Evolutionary conservation across 1,284 basidiomycete species (phyloP).

Genomic region (Tilletia caries): DNA sequence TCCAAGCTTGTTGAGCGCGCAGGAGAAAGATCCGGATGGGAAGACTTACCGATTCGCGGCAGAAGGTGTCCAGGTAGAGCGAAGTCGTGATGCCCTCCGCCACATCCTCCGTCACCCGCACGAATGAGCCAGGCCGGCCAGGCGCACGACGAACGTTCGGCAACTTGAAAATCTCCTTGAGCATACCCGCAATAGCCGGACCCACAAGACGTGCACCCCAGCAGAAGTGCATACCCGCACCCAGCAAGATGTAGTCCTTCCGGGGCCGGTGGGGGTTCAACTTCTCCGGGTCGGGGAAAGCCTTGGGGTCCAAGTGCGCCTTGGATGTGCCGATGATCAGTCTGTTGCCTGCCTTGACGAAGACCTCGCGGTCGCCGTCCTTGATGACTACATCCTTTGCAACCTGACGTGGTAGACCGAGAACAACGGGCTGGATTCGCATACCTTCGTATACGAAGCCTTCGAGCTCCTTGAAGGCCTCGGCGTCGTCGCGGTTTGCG

Average conservation of each 20-base stretch:
- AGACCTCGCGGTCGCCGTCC: slow-evolving; percentile 22
- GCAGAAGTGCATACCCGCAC: slow-evolving; percentile 62
- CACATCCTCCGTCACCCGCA: slow-evolving; percentile 20
- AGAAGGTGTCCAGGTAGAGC: slow-evolving; percentile 5
- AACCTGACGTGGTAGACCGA: slow-evolving; percentile 23
- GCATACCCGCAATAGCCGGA: slow-evolving; percentile 57
- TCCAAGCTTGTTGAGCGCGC: background rate
- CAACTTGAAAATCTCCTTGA: slow-evolving; percentile 60
- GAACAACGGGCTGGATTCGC: slow-evolving; percentile 22
- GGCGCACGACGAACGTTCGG: slow-evolving; percentile 61
- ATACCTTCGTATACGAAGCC: slow-evolving; percentile 27
- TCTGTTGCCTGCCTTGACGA: slow-evolving; percentile 34
- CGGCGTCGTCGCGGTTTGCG: slow-evolving; percentile 14
- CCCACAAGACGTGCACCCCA: slow-evolving; percentile 15
- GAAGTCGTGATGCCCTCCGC: slow-evolving; percentile 1
- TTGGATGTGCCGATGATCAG: slow-evolving; percentile 27
- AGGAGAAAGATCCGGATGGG: background rate
- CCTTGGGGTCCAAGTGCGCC: slow-evolving; percentile 55
- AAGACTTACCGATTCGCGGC: slow-evolving; percentile 5
- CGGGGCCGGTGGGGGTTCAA: slow-evolving; percentile 60
- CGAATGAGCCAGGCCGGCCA: slow-evolving; percentile 60
- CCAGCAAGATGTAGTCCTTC: slow-evolving; percentile 59
- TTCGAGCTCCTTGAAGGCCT: slow-evolving; percentile 23
- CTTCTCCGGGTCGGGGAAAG: slow-evolving; percentile 60
- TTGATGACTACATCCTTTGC: slow-evolving; percentile 17